Base-by-base conservation (phyloP, 2,329 filamentous ascomycete species). In the Xylaria hypoxylon region DNA sequence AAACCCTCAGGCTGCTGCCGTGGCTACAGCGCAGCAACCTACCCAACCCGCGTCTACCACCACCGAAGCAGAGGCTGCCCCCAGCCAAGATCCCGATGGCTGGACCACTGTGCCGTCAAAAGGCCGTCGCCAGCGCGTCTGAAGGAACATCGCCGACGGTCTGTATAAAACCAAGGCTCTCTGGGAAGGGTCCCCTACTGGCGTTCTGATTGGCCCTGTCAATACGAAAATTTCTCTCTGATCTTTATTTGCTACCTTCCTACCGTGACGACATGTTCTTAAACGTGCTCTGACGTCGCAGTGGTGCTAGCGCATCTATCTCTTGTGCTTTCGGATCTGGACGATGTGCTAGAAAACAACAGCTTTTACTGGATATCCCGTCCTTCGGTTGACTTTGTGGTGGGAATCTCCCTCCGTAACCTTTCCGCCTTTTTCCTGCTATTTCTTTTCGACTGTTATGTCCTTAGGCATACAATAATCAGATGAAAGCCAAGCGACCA, bases 21-120 rank as follows among this genome's bases (percentile, higher is more conserved):
- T 10, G 31, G 31, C 10, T 40, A 19, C 51, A n/a, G 53, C 44
- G 74, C 79, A 74, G 73, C 70, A 70, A 35, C 47, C 70, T 19
- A n/a, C 79, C 74, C 64, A 71, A 50, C 53, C 71, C 35, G 44
- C 72, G 2, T 69, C 76, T 10, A 67, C 75, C 40, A 66, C 71
- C n/a, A 38, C 72, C 26, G 73, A 76, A 38, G 70, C 65, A 11
- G 74, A 81, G 59, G 72, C 75, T 38, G 77, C 80, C 40, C 79
- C 80, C 57, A 78, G 80, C 44, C 77, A 81, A 56, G 85, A 87
- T 52, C 87, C 87, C 42, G 88, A 90, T 75, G 88, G 88, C 71
- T 90, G 88, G 88, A 89, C 86, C 69, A 90, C 86, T 28, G 88
- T 89, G 60, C 68, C 78, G 8, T 65, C 74, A 63, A 83, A 83